Evolutionary conservation across 306 rosid species (phyloP).

Genomic region (Cajanus cajan): DNA sequence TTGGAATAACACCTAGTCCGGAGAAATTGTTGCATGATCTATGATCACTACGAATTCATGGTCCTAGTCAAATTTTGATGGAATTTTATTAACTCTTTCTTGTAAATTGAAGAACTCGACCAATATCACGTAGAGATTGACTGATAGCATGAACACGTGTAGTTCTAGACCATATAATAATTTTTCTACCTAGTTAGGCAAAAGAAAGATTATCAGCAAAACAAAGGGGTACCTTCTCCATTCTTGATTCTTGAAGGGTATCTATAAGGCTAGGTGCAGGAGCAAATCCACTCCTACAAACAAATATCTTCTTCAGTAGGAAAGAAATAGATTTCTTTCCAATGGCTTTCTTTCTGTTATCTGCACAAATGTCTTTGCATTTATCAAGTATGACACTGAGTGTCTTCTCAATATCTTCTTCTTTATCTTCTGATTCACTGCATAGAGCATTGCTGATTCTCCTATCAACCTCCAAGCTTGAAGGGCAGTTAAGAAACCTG

Average conservation of each 20-base stretch:
- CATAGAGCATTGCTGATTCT: conserved; percentile 65
- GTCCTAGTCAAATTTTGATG: background rate
- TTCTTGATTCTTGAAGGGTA: conserved; percentile 83
- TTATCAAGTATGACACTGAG: conserved; percentile 78
- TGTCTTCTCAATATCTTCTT: conserved; percentile 84
- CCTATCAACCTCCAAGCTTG: conserved; percentile 92
- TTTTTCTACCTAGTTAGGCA: background rate
- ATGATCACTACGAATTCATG: background rate
- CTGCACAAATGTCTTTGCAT: conserved; percentile 80
- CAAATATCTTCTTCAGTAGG: conserved; percentile 86
- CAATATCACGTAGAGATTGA: background rate
- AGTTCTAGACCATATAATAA: background rate
- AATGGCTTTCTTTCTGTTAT: conserved; percentile 53
- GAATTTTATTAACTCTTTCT: background rate
- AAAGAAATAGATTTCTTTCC: conserved; percentile 89
- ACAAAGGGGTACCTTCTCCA: conserved; percentile 74
- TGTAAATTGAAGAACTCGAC: background rate
- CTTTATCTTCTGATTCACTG: conserved; percentile 53
- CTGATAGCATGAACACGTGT: background rate
- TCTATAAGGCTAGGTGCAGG: conserved; percentile 80
- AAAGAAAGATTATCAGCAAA: background rate
- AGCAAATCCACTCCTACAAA: conserved; percentile 81
- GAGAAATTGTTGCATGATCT: background rate
- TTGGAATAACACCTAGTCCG: background rate
- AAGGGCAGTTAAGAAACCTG: conserved; percentile 94